Evolutionary conservation across 257 asterid genomes (phyloP).

Genomic region (Petrea volubilis): DNA sequence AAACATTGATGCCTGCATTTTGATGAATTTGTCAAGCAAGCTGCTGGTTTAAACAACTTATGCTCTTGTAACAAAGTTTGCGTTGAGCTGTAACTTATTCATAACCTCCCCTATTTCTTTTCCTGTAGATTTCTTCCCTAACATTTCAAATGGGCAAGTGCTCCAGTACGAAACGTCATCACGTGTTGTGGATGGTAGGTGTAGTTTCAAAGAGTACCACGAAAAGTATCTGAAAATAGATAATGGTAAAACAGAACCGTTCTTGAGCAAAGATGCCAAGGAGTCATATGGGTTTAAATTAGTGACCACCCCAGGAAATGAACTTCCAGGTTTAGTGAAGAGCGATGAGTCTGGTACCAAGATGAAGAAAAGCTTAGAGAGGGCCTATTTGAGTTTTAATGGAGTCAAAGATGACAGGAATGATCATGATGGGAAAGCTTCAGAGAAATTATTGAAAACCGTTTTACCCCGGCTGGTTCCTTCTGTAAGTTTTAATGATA

Average conservation of each 20-base stretch:
- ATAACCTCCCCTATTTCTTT: constrained; percentile 8
- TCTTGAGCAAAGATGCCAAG: constrained; percentile 44
- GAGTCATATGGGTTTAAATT: too few species aligned
- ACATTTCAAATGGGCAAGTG: constrained; percentile 61
- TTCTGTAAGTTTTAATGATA: constrained; percentile 72
- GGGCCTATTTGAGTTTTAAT: constrained; percentile 56
- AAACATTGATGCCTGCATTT: neutral
- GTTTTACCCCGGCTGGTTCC: constrained; percentile 71
- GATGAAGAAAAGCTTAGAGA: constrained; percentile 55
- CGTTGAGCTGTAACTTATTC: constrained; percentile 9
- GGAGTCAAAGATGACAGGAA: constrained; percentile 45
- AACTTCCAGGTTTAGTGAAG: constrained; percentile 35
- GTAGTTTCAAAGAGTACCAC: constrained; percentile 50
- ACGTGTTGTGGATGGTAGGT: constrained; percentile 54
- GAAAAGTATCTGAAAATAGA: constrained; percentile 56
- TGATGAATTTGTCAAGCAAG: neutral
- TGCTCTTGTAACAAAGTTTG: neutral
- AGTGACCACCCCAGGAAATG: too few species aligned
- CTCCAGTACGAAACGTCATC: constrained; percentile 74
- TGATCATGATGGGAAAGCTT: constrained; percentile 50
- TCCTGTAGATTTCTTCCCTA: constrained; percentile 55
- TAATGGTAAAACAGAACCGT: constrained; percentile 37
- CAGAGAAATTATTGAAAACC: constrained; percentile 58
- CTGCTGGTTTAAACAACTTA: constrained; percentile 6
- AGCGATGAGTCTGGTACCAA: constrained; percentile 42